These are phyloP conservation scores for Calonectria leucothoes DNA, from an alignment of 2,329 filamentous ascomycete genomes.

Conservation along the genomic window DNA sequence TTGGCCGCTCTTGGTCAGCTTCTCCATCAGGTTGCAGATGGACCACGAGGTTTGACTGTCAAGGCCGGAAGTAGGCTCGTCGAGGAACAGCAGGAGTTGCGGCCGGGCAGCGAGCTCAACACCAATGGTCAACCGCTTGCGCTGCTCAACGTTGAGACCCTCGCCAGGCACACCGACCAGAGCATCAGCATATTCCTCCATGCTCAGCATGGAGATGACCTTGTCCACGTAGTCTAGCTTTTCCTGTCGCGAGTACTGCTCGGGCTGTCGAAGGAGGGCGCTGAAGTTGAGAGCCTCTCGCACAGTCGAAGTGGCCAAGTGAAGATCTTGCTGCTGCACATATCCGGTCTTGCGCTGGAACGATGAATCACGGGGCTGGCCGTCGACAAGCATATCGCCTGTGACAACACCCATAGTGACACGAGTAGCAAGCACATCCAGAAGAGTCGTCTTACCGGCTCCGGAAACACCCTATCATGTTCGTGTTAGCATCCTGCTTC, in stretches of 20 bases:
- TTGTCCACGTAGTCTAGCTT: constrained; percentile 87
- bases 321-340: constrained; percentile 90
- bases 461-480: constrained; percentile 70
- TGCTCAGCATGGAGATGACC: constrained; percentile 71
- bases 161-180: constrained; percentile 69
- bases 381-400: constrained; percentile 77
- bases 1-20: constrained; percentile 63
- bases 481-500: neutral
- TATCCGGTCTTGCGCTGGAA: constrained; percentile 92
- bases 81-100: constrained; percentile 67
- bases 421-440: constrained; percentile 84
- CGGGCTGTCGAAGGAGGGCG: constrained; percentile 82
- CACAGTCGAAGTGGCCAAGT: constrained; percentile 82
- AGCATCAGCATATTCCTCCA: constrained; percentile 72
- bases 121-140: constrained; percentile 69
- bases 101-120: constrained; percentile 65
- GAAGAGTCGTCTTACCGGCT: constrained; percentile 87
- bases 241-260: constrained; percentile 72
- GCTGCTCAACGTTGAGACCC: constrained; percentile 68
- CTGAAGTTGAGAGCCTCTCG: constrained; percentile 86
- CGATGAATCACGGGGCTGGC: constrained; percentile 74
- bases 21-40: constrained; percentile 67
- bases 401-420: constrained; percentile 88
- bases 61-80: constrained; percentile 69
- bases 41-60: constrained; percentile 70